Evolutionary conservation across 2,329 filamentous ascomycete genomes (phyloP).

Genomic region (Colletotrichum siamense): DNA sequence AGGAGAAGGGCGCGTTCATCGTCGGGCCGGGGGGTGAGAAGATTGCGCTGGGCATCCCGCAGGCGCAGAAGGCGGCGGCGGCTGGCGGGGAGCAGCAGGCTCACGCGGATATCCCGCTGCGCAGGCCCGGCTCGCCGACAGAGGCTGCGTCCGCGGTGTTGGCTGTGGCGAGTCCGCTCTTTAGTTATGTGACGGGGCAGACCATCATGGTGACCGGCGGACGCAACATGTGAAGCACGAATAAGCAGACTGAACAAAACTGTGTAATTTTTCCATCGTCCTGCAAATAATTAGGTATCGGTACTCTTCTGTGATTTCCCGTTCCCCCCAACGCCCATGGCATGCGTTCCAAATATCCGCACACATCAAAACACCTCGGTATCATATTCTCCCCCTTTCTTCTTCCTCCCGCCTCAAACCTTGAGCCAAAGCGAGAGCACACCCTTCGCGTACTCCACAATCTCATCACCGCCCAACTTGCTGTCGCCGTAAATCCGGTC

Average conservation of each 20-base stretch:
- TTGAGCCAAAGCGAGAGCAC: constrained; percentile 80
- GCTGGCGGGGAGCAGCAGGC: constrained; percentile 32
- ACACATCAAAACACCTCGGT: background rate
- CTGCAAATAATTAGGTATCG: constrained; percentile 21
- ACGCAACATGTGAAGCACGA: constrained; percentile 56
- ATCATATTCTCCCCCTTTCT: background rate
- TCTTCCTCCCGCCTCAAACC: constrained; percentile 52
- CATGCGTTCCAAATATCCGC: background rate
- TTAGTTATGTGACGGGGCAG: constrained; percentile 86
- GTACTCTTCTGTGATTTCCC: constrained; percentile 13
- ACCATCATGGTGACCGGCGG: constrained; percentile 88
- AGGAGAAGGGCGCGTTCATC: constrained; percentile 83
- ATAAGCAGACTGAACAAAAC: background rate
- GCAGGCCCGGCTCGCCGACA: constrained; percentile 76
- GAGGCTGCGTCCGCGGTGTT: constrained; percentile 82
- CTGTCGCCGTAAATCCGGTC: constrained; percentile 94
- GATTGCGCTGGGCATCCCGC: constrained; percentile 76
- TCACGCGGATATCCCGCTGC: constrained; percentile 76
- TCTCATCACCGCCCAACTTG: constrained; percentile 94
- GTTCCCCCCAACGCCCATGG: constrained; percentile 20
- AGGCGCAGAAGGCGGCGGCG: constrained; percentile 52
- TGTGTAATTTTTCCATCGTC: background rate
- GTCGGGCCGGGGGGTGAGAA: constrained; percentile 77
- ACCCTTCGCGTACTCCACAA: constrained; percentile 93
- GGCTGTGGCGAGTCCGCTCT: constrained; percentile 80